Percentiles rank a stretch among this genome's conserved stretches.
Evolutionary conservation across 257 asterid genomes (phyloP).

Genomic region (Solanum paucissectum): DNA sequence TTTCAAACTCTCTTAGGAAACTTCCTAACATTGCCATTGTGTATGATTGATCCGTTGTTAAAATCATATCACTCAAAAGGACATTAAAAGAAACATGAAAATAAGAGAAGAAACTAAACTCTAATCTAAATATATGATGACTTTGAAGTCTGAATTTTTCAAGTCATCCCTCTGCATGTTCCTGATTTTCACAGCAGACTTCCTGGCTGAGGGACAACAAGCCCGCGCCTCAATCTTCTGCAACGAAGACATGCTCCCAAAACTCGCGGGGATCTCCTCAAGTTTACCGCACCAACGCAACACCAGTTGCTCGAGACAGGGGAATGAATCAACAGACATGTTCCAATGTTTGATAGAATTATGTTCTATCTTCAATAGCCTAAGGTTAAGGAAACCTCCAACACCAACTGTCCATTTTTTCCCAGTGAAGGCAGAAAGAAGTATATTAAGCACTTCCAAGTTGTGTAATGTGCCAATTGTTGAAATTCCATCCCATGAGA

Average conservation of each 20-base stretch:
- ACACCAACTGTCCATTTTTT: neutral
- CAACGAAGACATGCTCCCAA: neutral
- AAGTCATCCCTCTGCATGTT: neutral
- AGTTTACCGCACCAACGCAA: neutral
- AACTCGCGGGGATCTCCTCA: neutral
- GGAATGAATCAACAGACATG: neutral
- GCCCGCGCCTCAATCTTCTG: neutral
- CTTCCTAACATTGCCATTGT: too few relatives aligned
- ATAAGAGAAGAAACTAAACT: neutral
- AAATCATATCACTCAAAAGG: too few relatives aligned
- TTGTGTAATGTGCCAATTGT: neutral
- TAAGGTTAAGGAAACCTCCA: neutral
- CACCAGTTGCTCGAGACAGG: neutral
- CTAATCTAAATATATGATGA: neutral
- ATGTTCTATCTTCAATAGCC: neutral
- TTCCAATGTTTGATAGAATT: neutral
- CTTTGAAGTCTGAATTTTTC: neutral
- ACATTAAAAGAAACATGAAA: neutral
- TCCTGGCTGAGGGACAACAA: neutral
- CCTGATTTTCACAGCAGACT: neutral
- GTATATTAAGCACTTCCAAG: neutral
- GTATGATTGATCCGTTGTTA: too few relatives aligned
- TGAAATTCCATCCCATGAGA: neutral
- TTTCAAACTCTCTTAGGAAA: too few relatives aligned
- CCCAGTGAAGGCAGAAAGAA: neutral